These are phyloP conservation scores for Hippophae rhamnoides DNA, from an alignment of 306 rosid species.

Conservation along the genomic window DNA sequence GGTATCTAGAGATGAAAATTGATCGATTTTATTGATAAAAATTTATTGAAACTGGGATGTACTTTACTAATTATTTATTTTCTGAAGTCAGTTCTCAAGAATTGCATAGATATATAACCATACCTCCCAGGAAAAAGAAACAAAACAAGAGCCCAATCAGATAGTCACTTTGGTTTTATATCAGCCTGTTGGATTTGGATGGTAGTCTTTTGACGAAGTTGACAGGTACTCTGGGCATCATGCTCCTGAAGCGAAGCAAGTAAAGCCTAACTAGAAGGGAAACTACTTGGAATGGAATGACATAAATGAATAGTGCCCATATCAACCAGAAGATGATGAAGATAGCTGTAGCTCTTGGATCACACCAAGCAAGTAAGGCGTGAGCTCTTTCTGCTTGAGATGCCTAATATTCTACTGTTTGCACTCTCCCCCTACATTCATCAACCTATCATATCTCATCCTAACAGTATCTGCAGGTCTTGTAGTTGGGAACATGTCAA, in stretches of 20 bases:
- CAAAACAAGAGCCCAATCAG: not conserved
- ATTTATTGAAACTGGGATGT: slow-evolving; percentile 16
- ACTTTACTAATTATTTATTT: not conserved
- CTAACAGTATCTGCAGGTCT: slow-evolving; percentile 57
- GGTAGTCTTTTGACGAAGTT: slow-evolving; percentile 96
- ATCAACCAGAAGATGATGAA: slow-evolving; percentile 73
- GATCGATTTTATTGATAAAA: slow-evolving; percentile 27
- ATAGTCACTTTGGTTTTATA: slow-evolving; percentile 23
- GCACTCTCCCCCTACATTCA: slow-evolving; percentile 79
- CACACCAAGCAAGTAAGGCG: slow-evolving; percentile 76
- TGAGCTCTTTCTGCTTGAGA: slow-evolving; percentile 87
- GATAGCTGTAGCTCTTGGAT: slow-evolving; percentile 78
- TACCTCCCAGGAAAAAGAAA: not conserved
- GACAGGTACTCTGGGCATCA: slow-evolving; percentile 71
- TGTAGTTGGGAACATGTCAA: slow-evolving; percentile 64
- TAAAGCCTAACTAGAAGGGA: slow-evolving; percentile 66
- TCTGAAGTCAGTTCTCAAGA: slow-evolving; percentile 15
- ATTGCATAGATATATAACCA: slow-evolving; percentile 9
- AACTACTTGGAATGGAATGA: slow-evolving; percentile 74
- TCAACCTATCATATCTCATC: slow-evolving; percentile 80
- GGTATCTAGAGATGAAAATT: slow-evolving; percentile 10
- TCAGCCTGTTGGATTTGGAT: slow-evolving; percentile 56
- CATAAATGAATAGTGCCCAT: slow-evolving; percentile 78
- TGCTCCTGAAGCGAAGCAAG: slow-evolving; percentile 63
- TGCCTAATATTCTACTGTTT: slow-evolving; percentile 84